These are phyloP conservation scores for Tuber umbilicatum DNA, from an alignment of 495 filamentous ascomycete genomes.

Conservation along the genomic window DNA sequence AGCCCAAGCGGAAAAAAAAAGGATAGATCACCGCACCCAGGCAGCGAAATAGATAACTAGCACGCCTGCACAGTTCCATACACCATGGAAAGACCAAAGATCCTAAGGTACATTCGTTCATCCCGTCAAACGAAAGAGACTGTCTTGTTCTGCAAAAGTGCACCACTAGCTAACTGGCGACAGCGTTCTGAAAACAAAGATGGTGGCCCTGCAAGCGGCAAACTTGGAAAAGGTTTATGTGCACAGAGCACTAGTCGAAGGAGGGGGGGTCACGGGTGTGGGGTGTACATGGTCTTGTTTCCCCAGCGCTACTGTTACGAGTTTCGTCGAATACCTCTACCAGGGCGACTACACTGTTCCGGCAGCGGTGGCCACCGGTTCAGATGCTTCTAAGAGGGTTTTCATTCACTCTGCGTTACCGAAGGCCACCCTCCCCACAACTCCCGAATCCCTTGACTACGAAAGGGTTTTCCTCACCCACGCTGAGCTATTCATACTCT, in stretches of 20 bases:
- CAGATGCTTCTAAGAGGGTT: background rate
- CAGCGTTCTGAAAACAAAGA: background rate
- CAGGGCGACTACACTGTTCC: constrained; percentile 10
- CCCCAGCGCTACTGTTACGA: background rate
- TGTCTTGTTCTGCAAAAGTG: background rate
- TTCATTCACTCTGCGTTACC: no score
- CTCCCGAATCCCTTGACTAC: background rate
- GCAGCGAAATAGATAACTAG: background rate
- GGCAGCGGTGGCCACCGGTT: background rate
- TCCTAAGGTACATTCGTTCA: background rate
- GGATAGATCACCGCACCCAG: background rate
- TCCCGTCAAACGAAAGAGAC: background rate
- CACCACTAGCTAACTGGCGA: background rate
- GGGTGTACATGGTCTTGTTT: background rate
- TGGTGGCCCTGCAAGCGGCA: background rate
- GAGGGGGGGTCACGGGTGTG: background rate
- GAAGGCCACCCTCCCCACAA: background rate
- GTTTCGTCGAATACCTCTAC: constrained; percentile 19
- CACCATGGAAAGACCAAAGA: background rate
- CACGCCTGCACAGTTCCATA: background rate
- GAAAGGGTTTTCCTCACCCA: background rate
- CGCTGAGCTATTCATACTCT: background rate
- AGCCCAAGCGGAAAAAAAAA: background rate
- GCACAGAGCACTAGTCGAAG: background rate
- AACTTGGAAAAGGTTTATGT: background rate